Conservation (phyloP, 1,284 basidiomycete genomes). For the Uromyces viciae-fabae region DNA sequence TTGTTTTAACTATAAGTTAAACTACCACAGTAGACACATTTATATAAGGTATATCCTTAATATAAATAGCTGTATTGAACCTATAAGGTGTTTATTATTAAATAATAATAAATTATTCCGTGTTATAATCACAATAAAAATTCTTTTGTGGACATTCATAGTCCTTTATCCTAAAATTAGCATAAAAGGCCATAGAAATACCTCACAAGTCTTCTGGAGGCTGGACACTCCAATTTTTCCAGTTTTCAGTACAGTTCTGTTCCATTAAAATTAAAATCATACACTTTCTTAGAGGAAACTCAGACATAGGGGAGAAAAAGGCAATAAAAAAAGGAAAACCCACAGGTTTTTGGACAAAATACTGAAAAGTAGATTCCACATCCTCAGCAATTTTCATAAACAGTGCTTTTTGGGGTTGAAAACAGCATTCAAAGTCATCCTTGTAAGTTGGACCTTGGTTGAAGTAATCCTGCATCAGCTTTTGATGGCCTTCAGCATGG, state of each 20-base stretch:
- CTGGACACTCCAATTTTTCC: not conserved
- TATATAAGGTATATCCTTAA: no score
- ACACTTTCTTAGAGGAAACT: not conserved
- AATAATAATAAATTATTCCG: no score
- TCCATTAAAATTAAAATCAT: not conserved
- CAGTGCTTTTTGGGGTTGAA: not conserved
- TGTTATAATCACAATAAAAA: no score
- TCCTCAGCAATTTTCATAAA: not conserved
- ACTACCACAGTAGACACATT: no score
- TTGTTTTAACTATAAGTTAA: no score
- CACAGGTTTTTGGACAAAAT: not conserved
- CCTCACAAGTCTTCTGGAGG: no score
- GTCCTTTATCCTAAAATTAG: no score
- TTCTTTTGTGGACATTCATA: no score
- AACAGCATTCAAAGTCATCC: not conserved
- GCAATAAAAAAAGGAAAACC: not conserved
- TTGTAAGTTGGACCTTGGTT: not conserved
- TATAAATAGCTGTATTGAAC: no score
- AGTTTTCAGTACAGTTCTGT: not conserved
- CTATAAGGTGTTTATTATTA: no score
- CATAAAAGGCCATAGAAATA: no score
- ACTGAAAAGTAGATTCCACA: not conserved
- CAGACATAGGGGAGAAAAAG: no score
- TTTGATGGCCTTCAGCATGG: not conserved
- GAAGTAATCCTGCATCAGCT: constrained; percentile 1